phyloP scores from a whole-genome alignment of 2,329 filamentous ascomycete genomes.

The Arthrobotrys megalospora region DNA sequence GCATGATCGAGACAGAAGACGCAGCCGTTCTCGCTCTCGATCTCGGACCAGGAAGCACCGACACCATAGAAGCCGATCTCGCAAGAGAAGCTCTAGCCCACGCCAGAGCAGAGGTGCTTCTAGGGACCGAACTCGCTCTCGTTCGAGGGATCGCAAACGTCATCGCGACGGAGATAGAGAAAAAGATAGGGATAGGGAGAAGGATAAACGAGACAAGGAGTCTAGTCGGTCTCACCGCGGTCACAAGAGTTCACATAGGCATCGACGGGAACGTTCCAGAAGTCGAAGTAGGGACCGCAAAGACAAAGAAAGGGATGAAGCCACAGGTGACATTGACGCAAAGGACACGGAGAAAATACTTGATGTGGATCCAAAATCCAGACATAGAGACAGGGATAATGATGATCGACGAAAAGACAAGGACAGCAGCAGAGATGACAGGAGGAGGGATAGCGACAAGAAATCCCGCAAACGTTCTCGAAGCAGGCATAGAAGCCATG shows the following conservation, averaged over 20 bases:
- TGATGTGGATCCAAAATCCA: constrained; percentile 54
- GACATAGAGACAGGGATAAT: constrained; percentile 61
- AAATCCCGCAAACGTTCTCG: constrained; percentile 59
- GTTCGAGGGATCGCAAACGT: constrained; percentile 51
- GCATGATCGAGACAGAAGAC: constrained; percentile 60
- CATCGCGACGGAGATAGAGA: constrained; percentile 59
- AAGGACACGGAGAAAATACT: constrained; percentile 53
- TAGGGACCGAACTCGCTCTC: constrained; percentile 53
- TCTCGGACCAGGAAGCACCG: constrained; percentile 60
- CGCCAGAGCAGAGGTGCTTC: constrained; percentile 39
- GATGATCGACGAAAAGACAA: constrained; percentile 60
- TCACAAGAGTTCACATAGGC: constrained; percentile 61
- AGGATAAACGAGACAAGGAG: constrained; percentile 50
- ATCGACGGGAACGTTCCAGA: constrained; percentile 55
- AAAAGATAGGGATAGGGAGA: constrained; percentile 62
- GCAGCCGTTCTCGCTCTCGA: constrained; percentile 62
- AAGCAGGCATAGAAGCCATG: constrained; percentile 58
- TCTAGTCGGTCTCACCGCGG: constrained; percentile 61
- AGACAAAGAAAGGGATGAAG: constrained; percentile 61
- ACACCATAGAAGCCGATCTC: constrained; percentile 62
- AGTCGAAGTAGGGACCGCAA: constrained; percentile 57
- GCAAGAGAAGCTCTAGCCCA: constrained; percentile 61
- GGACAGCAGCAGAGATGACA: constrained; percentile 60
- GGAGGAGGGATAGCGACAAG: constrained; percentile 58
- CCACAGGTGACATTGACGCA: constrained; percentile 60